These are phyloP conservation scores for Nothophytophthora sp. DNA, from an alignment of 352 stramenopile species.

Conservation along the genomic window DNA sequence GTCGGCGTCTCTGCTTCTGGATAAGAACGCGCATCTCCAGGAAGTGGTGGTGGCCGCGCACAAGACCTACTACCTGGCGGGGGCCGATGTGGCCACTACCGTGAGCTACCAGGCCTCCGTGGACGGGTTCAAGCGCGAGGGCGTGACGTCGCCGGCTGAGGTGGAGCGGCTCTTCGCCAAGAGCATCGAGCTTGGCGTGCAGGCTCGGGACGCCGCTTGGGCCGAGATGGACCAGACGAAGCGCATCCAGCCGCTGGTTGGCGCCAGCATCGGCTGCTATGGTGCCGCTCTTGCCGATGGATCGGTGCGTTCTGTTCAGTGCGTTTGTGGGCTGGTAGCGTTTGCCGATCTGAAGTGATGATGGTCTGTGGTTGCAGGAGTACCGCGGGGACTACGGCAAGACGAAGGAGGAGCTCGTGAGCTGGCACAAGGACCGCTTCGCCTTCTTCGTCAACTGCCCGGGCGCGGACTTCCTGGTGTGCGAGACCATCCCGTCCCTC, in stretches of 20 bases:
- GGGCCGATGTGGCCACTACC: conserved; percentile 81
- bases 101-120: conserved; percentile 88
- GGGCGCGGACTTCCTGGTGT: conserved; percentile 74
- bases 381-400: conserved; percentile 85
- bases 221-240: conserved; percentile 31
- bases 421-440: conserved; percentile 81
- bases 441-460: conserved; percentile 54
- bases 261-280: conserved; percentile 87
- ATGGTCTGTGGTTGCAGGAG: conserved; percentile 41
- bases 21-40: conserved; percentile 49
- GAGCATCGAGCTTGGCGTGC: conserved; percentile 73
- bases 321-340: not conserved
- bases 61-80: conserved; percentile 72
- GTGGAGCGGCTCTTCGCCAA: conserved; percentile 70
- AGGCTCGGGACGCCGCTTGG: conserved; percentile 67
- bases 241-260: conserved; percentile 70
- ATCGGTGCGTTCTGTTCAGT: conserved; percentile 46
- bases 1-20: conserved; percentile 72
- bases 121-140: conserved; percentile 78
- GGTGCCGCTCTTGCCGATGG: conserved; percentile 81
- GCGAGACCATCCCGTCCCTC: conserved; percentile 88
- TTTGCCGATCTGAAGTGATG: conserved; percentile 2
- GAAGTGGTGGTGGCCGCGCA: conserved; percentile 70
- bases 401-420: conserved; percentile 62
- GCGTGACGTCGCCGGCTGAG: conserved; percentile 34